Base-by-base conservation (phyloP, 768 basidiomycete genomes). In the Rhizopogon vulgaris region DNA sequence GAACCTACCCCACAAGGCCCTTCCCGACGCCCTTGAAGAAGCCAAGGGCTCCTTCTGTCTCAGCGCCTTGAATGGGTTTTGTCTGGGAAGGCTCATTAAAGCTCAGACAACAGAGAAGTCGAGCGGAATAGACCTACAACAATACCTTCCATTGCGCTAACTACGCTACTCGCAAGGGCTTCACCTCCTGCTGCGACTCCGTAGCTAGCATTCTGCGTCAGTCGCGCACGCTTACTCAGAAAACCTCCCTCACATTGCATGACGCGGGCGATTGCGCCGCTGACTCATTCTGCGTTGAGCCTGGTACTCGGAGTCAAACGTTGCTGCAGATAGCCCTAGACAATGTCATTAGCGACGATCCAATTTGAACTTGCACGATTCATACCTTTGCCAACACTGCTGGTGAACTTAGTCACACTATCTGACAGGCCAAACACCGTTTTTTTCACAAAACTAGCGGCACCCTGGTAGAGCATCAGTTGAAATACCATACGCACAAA, bases 1-100 rank as follows among this genome's bases (percentile, higher is more conserved):
- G 36, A 34, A 27, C 39, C 57, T 67, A 94, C 91, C 96, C 96
- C 49, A 96, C 92, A 43, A 98, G 74, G 17, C 96, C 94, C 68
- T 94, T 95, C 24, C 96, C 96, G 28, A 99, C 82, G 10, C 96
- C 96, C 69, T 96, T 98, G 78, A 97, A 93, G 71, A 99, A 99
- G 3, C 96, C 96, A 25, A 90, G 72, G 0, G 95, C 94, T 11
- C 96, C 96, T 64, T 87, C 94, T 8, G 82, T 76, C 63, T 98
- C 95, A 1, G 96, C 96, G 4, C 96, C 96, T 69, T 98, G 94
- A 41, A 99, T 83, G 3, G 96, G 96, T 63, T 97, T 96, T 69
- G 94, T 86, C 94, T 95, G 58, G 15, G 18, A 56, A 25, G 43
- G 43, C 38, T 12, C 38, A 10, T 34, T 18, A 41, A 7, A 50